Conservation (phyloP, 1,284 basidiomycete species). For the Coniferiporia weirii region DNA sequence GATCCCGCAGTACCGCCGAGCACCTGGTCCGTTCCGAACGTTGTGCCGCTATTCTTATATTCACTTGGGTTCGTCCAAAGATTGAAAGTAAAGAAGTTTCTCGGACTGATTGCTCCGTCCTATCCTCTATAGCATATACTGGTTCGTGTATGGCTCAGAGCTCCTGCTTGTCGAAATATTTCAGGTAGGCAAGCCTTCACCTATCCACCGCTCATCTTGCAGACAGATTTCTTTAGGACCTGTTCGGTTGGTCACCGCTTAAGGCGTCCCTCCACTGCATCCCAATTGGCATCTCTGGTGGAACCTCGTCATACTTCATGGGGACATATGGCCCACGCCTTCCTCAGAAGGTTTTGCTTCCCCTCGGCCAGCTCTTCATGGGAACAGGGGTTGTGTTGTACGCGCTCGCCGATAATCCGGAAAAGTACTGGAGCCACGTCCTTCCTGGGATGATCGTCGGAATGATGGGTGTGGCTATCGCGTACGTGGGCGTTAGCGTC, state of each 20-base stretch:
- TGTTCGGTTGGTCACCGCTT: constrained; percentile 12
- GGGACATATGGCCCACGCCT: constrained; percentile 4
- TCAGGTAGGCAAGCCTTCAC: constrained; percentile 1
- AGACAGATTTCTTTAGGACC: neutral
- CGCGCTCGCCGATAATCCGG: constrained; percentile 11
- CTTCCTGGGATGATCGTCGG: constrained; percentile 19
- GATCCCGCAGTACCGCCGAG: constrained; percentile 19
- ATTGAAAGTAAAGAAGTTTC: neutral
- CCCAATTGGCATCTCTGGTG: constrained; percentile 13
- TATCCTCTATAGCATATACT: constrained; percentile 10
- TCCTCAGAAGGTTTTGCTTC: constrained; percentile 5
- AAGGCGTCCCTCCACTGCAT: constrained; percentile 12
- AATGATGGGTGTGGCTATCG: constrained; percentile 11
- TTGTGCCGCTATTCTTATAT: constrained; percentile 17
- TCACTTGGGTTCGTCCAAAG: constrained; percentile 9
- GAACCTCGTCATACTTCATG: constrained; percentile 7
- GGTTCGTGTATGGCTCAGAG: constrained; percentile 11
- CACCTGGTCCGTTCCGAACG: constrained; percentile 6
- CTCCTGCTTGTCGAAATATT: constrained; percentile 19
- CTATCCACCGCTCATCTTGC: too few species aligned
- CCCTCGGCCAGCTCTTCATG: constrained; percentile 10
- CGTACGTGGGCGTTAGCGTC: constrained; percentile 13
- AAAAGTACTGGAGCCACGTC: constrained; percentile 19
- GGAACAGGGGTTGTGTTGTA: constrained; percentile 9
- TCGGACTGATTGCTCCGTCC: neutral